Evolutionary conservation across 148 eudicot genomes (phyloP).

Genomic region (Tetragonia tetragonoides): DNA sequence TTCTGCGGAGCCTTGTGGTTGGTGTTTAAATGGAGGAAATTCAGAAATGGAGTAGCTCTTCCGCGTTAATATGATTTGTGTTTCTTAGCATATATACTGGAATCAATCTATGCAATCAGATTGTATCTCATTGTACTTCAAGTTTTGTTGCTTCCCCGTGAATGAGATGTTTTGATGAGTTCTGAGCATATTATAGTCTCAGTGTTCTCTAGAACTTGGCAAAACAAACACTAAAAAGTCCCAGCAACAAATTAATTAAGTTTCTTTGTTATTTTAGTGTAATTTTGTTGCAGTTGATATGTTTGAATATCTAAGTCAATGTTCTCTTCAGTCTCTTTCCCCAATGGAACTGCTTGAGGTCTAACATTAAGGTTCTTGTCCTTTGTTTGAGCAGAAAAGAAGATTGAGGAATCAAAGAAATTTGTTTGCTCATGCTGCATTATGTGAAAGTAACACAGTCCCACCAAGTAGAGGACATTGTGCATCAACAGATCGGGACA

Average conservation of each 20-base stretch:
- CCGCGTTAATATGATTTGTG: background rate
- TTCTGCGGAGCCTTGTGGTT: no score
- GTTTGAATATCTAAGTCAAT: background rate
- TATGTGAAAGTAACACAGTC: slow-evolving; percentile 40
- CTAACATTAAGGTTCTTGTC: background rate
- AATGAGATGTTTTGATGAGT: background rate
- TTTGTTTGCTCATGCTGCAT: slow-evolving; percentile 71
- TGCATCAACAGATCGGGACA: slow-evolving; percentile 14
- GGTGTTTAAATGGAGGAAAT: background rate
- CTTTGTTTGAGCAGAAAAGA: slow-evolving; percentile 63
- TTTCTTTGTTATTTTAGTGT: no score
- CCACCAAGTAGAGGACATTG: slow-evolving; percentile 19
- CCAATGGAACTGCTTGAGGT: background rate
- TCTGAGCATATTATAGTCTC: background rate
- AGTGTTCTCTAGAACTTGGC: no score
- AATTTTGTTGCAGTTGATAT: no score
- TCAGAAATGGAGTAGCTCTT: background rate
- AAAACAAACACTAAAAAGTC: no score
- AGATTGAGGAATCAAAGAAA: slow-evolving; percentile 76
- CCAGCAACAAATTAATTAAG: no score
- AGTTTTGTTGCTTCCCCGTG: background rate
- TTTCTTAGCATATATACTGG: no score
- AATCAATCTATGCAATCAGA: no score
- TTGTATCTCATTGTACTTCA: background rate
- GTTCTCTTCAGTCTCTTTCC: background rate